Evolutionary conservation across 805 yeast species (phyloP).

Genomic region (Candida sithepensis): DNA sequence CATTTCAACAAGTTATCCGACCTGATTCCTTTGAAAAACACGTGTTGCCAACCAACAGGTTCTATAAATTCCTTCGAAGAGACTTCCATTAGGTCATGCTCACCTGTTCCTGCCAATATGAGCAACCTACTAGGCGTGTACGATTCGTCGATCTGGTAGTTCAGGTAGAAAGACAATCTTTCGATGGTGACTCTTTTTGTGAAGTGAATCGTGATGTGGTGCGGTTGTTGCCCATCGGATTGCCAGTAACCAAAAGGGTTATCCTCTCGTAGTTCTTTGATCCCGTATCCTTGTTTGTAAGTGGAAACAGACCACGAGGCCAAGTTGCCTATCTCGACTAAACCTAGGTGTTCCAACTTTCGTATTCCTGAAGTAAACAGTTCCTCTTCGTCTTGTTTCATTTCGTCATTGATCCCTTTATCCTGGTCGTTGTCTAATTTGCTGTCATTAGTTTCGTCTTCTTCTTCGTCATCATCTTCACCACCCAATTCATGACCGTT

Average conservation of each 20-base stretch:
- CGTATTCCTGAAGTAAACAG: slow-evolving; percentile 39
- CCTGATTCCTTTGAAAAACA: slow-evolving; percentile 53
- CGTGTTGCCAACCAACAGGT: slow-evolving; percentile 78
- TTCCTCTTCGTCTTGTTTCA: slow-evolving; percentile 16
- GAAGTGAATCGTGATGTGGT: slow-evolving; percentile 73
- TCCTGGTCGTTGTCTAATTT: slow-evolving; percentile 5
- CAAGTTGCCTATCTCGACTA: slow-evolving; percentile 71
- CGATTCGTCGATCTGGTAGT: slow-evolving; percentile 75
- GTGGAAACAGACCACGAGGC: slow-evolving; percentile 88
- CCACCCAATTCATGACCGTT: slow-evolving; percentile 8
- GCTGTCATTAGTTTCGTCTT: slow-evolving; percentile 2
- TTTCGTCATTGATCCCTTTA: slow-evolving; percentile 8
- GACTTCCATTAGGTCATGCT: slow-evolving; percentile 72
- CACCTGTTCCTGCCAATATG: slow-evolving; percentile 72
- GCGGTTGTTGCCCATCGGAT: slow-evolving; percentile 91
- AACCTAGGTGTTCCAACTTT: slow-evolving; percentile 52
- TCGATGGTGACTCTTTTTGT: slow-evolving; percentile 70
- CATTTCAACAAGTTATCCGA: slow-evolving; percentile 60
- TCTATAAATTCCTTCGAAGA: slow-evolving; percentile 52
- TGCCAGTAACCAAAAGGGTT: slow-evolving; percentile 84
- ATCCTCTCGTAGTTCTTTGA: slow-evolving; percentile 69
- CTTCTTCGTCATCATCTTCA: slow-evolving; percentile 7
- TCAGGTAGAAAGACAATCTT: slow-evolving; percentile 66
- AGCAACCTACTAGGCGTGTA: slow-evolving; percentile 79
- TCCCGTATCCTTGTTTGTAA: slow-evolving; percentile 65